Percentiles rank a stretch among this genome's conserved stretches.
These are phyloP conservation scores for Trypanosomatidae sp. DNA, from an alignment of 208 protist genomes.

Conservation along the genomic window DNA sequence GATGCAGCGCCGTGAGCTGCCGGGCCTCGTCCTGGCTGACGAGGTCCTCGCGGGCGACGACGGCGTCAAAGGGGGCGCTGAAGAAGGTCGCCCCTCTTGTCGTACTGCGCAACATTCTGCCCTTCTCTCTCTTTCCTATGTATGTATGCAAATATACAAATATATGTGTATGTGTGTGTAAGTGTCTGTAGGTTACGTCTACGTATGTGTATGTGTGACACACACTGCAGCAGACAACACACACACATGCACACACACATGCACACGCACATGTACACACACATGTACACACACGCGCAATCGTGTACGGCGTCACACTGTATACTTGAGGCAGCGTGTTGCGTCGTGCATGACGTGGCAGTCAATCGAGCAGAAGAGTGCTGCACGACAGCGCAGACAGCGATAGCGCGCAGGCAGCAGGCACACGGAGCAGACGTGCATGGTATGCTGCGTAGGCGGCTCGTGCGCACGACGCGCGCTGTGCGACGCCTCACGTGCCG, in stretches of 20 bases:
- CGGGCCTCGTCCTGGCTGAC: slow-evolving; percentile 69
- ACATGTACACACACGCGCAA: background rate
- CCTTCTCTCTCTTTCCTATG: background rate
- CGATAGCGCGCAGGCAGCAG: slow-evolving; percentile 47
- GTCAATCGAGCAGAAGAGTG: slow-evolving; percentile 63
- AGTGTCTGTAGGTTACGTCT: too few species aligned
- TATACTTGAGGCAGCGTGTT: slow-evolving; percentile 72
- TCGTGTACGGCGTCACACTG: slow-evolving; percentile 12
- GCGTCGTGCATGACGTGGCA: slow-evolving; percentile 70
- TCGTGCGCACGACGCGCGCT: too few species aligned
- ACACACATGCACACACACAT: background rate
- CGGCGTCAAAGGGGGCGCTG: slow-evolving; percentile 66
- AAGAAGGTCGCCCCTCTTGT: slow-evolving; percentile 34
- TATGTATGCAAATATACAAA: background rate
- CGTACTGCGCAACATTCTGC: slow-evolving; percentile 8
- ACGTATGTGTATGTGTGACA: background rate
- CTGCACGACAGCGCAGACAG: slow-evolving; percentile 41
- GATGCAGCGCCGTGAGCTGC: slow-evolving; percentile 93
- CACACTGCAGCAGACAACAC: background rate
- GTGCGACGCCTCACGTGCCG: background rate
- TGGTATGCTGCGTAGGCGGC: slow-evolving; percentile 1
- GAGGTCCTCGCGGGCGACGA: slow-evolving; percentile 83
- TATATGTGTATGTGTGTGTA: background rate
- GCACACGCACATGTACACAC: background rate
- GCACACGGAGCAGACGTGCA: slow-evolving; percentile 65